phyloP scores from a whole-genome alignment of 495 filamentous ascomycete genomes.

The Ascobolus immersus region DNA sequence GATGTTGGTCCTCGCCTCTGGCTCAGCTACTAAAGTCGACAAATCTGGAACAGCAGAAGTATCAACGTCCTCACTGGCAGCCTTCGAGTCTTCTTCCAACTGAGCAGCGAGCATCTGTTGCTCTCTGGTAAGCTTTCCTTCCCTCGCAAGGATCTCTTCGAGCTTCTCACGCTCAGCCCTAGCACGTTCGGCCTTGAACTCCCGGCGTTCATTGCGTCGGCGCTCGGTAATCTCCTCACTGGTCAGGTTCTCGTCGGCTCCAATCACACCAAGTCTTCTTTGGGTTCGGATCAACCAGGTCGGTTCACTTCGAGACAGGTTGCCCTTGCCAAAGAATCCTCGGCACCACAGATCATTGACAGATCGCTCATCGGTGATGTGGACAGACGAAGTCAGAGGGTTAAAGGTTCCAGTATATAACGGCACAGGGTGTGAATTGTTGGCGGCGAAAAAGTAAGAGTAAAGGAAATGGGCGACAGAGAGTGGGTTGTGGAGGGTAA shows the following conservation, averaged over 20 bases:
- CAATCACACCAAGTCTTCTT: conserved; percentile 35
- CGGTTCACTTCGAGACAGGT: conserved; percentile 73
- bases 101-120: conserved; percentile 12
- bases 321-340: conserved; percentile 90
- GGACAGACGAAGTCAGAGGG: conserved; percentile 50
- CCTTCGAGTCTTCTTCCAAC: conserved; percentile 1
- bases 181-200: conserved; percentile 77
- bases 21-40: conserved; percentile 7
- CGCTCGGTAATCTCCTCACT: conserved; percentile 57
- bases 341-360: conserved; percentile 74
- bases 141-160: conserved; percentile 39
- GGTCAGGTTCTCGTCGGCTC: conserved; percentile 27
- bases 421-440: conserved; percentile 29
- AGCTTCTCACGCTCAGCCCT: conserved; percentile 55
- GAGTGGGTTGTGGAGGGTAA: conserved; percentile 80
- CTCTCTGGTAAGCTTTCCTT: conserved; percentile 18
- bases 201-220: conserved; percentile 51
- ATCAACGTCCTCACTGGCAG: conserved; percentile 5
- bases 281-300: conserved; percentile 73
- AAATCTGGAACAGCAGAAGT: conserved; percentile 9
- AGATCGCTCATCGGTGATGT: conserved; percentile 49
- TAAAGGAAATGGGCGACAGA: conserved; percentile 57
- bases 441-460: conserved; percentile 40
- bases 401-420: conserved; percentile 54
- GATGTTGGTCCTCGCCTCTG: conserved; percentile 3